These are phyloP conservation scores for Favolaschia claudopus DNA, from an alignment of 768 basidiomycete species.

Conservation along the genomic window DNA sequence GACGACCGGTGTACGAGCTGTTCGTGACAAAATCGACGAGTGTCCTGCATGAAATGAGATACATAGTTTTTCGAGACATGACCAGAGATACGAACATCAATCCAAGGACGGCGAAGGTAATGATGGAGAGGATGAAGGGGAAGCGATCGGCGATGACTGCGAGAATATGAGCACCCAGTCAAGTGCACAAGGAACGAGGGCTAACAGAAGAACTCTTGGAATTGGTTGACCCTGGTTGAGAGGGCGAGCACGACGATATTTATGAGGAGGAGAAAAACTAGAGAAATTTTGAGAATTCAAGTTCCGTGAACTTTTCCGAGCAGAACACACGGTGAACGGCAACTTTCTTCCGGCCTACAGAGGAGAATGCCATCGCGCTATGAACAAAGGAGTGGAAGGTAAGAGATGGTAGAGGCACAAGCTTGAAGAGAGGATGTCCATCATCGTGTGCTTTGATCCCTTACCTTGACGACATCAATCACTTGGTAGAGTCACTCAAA, in stretches of 20 bases:
- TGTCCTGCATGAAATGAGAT: slow-evolving; percentile 39
- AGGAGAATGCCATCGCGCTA: slow-evolving; percentile 25
- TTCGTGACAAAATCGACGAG: slow-evolving; percentile 49
- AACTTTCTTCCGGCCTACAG: slow-evolving; percentile 27
- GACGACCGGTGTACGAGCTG: slow-evolving; percentile 53
- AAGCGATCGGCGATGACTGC: slow-evolving; percentile 67
- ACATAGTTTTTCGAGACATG: too few species aligned
- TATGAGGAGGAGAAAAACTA: slow-evolving; percentile 53
- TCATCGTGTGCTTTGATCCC: too few species aligned
- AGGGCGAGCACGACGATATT: slow-evolving; percentile 61
- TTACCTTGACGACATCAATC: too few species aligned
- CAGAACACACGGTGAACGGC: slow-evolving; percentile 25
- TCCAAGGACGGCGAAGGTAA: slow-evolving; percentile 53
- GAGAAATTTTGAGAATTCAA: background rate
- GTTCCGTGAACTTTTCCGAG: background rate
- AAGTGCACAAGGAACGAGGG: slow-evolving; percentile 2
- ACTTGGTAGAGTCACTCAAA: too few species aligned
- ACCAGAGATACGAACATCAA: slow-evolving; percentile 45
- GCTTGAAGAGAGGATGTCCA: too few species aligned
- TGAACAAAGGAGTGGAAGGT: slow-evolving; percentile 24
- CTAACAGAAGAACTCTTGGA: slow-evolving; percentile 69
- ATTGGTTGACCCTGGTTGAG: slow-evolving; percentile 60
- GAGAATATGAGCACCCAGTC: slow-evolving; percentile 2
- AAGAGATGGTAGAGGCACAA: background rate
- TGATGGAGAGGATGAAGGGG: slow-evolving; percentile 65